Base-by-base conservation (phyloP, 2,329 filamentous ascomycete genomes). In the Xylaria polymorpha region DNA sequence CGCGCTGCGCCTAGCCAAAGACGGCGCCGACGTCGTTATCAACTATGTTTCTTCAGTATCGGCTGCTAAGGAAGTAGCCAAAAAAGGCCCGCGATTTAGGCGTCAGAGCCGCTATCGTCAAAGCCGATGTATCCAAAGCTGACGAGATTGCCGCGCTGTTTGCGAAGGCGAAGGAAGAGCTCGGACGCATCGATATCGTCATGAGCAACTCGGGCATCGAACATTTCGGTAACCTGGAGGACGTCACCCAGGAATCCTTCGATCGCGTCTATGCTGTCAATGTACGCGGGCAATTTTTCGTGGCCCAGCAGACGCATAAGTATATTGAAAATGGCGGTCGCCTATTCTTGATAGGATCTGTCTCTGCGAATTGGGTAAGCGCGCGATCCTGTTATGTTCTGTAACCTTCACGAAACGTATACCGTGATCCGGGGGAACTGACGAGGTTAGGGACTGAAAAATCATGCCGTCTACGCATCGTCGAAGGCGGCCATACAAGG, bases 121-220 rank as follows among this genome's bases (percentile, higher is more conserved):
- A 72, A 64, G 75, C 73, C 18, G 76, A 78, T 41, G 73, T 78
- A 39, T 72, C 74, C 1, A 67, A 70, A 51, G 74, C 70, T 66
- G 70, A 73, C 9, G 72, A 76, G 20, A 74, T 77, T 29, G 65
- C 61, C 7, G n/a, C 37, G 2, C 71, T 74, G 3, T 79, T 78
- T 51, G 56, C 68, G 12, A 61, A 71, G 0, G 67, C 76, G 1
- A 73, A 72, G 29, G 53, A 71, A 9, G 59, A 73, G 58, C 53
- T 72, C 22, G 76, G 76, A 5, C 71, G 72, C 12, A 69, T 78
- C 32, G 74, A 77, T 66, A 65, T 76, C 14, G 74, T 77, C 1
- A 75, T 77, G 72, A 74, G 73, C 48, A 78, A 78, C 71, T 74
- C 75, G 6, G 76, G 76, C 9, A 71, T 71, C 32, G 68, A 72